These are phyloP conservation scores for Gautieria morchelliformis DNA, from an alignment of 768 basidiomycete species.

Conservation along the genomic window DNA sequence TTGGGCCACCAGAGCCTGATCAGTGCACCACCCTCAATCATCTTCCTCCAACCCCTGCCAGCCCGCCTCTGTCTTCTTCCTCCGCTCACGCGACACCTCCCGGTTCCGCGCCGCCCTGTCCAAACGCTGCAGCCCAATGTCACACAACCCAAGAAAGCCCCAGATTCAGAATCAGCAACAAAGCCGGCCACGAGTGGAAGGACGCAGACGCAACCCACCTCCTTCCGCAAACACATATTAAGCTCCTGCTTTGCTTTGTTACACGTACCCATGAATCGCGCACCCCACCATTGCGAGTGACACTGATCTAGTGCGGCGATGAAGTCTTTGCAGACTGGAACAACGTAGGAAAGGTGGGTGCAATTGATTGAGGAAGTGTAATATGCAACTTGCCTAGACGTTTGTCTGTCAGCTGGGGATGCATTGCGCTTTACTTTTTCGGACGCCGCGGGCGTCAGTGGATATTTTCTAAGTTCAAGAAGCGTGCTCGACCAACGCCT, in stretches of 20 bases:
- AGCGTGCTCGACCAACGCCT: background rate
- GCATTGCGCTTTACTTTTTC: conserved; percentile 33
- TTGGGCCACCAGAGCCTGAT: too few species aligned
- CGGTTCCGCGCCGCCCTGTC: conserved; percentile 1
- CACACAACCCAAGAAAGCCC: too few species aligned
- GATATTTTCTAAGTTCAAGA: background rate
- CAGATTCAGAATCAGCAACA: too few species aligned
- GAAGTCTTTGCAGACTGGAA: conserved; percentile 61
- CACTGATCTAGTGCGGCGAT: conserved; percentile 69
- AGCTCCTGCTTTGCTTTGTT: conserved; percentile 59
- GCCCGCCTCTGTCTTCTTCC: background rate
- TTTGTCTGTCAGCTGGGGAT: conserved; percentile 64
- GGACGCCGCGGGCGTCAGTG: background rate
- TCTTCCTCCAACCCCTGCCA: background rate
- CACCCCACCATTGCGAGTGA: conserved; percentile 53
- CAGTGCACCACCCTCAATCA: background rate
- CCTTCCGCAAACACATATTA: conserved; percentile 60
- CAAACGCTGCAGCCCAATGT: background rate
- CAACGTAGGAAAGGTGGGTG: background rate
- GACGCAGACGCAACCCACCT: conserved; percentile 35
- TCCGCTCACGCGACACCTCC: conserved; percentile 3
- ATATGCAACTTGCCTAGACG: conserved; percentile 28
- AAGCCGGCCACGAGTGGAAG: background rate
- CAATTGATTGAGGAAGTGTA: conserved; percentile 13
- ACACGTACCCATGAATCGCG: conserved; percentile 53